These are phyloP conservation scores for Lepiota subincarnata DNA, from an alignment of 768 basidiomycete species.

Conservation along the genomic window DNA sequence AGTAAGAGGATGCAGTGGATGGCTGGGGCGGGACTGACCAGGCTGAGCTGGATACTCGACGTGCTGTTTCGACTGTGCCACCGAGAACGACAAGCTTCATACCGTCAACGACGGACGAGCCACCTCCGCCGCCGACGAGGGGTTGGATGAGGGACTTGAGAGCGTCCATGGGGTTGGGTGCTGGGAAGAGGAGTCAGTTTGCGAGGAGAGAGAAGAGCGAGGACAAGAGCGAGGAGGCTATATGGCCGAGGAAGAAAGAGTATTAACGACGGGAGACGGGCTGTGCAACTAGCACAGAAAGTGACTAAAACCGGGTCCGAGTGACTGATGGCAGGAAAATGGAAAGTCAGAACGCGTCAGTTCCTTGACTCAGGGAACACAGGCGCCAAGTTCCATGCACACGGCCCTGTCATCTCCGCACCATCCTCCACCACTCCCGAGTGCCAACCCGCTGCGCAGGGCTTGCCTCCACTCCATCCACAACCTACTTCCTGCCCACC, in stretches of 20 bases:
- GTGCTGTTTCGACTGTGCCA: conserved; percentile 83
- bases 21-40: conserved; percentile 46
- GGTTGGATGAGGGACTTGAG: conserved; percentile 80
- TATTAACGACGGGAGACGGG: neutral
- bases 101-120: conserved; percentile 80
- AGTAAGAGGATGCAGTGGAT: conserved; percentile 7
- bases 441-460: too few species aligned
- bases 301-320: conserved; percentile 9
- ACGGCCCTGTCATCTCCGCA: too few species aligned
- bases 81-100: conserved; percentile 88
- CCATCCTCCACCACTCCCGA: too few species aligned
- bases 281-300: conserved; percentile 1
- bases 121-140: conserved; percentile 69
- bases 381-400: neutral
- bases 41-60: conserved; percentile 76
- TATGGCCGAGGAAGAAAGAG: neutral
- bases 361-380: conserved; percentile 7
- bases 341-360: conserved; percentile 9
- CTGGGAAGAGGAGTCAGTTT: conserved; percentile 7
- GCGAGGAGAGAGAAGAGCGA: neutral
- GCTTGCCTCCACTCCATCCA: too few species aligned
- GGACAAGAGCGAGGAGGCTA: conserved; percentile 1
- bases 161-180: conserved; percentile 54
- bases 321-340: conserved; percentile 1
- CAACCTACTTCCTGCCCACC: too few species aligned